Evolutionary conservation across 495 filamentous ascomycete genomes (phyloP), one percentile per base, ranked within the genome.

Genomic region (Talaromyces adpressus): DNA sequence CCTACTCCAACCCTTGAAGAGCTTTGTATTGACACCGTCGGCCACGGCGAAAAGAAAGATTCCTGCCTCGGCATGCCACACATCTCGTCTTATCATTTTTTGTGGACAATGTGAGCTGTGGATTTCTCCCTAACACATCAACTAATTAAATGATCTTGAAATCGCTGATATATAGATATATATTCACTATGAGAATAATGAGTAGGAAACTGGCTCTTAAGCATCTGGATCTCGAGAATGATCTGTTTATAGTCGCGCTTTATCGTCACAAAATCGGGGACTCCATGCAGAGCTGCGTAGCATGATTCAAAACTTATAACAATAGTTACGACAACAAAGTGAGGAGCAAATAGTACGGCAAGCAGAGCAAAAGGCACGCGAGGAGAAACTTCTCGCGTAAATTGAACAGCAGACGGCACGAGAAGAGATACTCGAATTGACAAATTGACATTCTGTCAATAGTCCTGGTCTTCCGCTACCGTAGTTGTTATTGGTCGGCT

Each of bases 111-210:
- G 18, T 62, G 22, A 23, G 36, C 20, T 7, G 47, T 7, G 8
- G 27, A 18, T 62, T 62, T n/a, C 32, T 47, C 7, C 39, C 39
- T 3, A 22, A n/a, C 58, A 41, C 22, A 70, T 62, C 65, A 18
- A 32, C 29, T 68, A 47, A 63, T 16, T 63, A 27, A 41, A 23
- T 11, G 14, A 20, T 25, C 14, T 69, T 14, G 2, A 49, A 22
- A 61, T 36, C 34, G 47, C 29, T 62, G 58, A 60, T 25, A 8
- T 18, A 2, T 14, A 41, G n/a, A n/a, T n/a, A 41, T 18, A 39
- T 36, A 1, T 4, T 18, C 2, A 14, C 14, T 27, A 41, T 51
- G 47, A 51, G 30, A 36, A 20, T 1, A 6, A n/a, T 9, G 58
- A 39, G 27, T 6, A 22, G 14, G 39, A 39, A 6, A 20, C 12